Conservation (phyloP, 305 asterid species). For the Rubia occidens region DNA sequence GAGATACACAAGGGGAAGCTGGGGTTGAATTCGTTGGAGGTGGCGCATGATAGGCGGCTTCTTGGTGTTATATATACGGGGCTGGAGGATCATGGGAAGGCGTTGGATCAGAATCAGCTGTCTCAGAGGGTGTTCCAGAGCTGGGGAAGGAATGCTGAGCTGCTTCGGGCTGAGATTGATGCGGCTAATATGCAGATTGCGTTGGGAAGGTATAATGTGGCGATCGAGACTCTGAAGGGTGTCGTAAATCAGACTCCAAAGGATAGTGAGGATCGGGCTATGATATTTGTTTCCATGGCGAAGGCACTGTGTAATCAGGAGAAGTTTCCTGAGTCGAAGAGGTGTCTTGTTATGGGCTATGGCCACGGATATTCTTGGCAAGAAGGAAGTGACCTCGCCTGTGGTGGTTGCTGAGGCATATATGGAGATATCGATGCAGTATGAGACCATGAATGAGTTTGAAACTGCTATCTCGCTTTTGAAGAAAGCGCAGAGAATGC, state of each 20-base stretch:
- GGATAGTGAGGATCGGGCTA: conserved; percentile 75
- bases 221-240: conserved; percentile 59
- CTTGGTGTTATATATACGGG: conserved; percentile 91
- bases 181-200: conserved; percentile 91
- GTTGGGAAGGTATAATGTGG: conserved; percentile 69
- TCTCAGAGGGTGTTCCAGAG: conserved; percentile 71
- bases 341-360: conserved; percentile 69
- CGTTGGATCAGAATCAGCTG: conserved; percentile 71
- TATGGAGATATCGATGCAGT: conserved; percentile 65
- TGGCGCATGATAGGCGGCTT: conserved; percentile 72
- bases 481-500: conserved; percentile 46
- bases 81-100: conserved; percentile 66
- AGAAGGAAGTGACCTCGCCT: conserved; percentile 52
- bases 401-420: conserved; percentile 54
- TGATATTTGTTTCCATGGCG: conserved; percentile 69
- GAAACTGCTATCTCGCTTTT: conserved; percentile 60
- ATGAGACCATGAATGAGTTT: conserved; percentile 78
- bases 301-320: conserved; percentile 68
- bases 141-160: conserved; percentile 71
- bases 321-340: conserved; percentile 58
- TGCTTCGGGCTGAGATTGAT: conserved; percentile 86
- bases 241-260: conserved; percentile 65
- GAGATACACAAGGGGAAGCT: conserved; percentile 52
- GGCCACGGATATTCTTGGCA: conserved; percentile 52
- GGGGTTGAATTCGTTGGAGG: conserved; percentile 78